phyloP scores from a whole-genome alignment of 441 rosid species.

The Raphanus hybrid region DNA sequence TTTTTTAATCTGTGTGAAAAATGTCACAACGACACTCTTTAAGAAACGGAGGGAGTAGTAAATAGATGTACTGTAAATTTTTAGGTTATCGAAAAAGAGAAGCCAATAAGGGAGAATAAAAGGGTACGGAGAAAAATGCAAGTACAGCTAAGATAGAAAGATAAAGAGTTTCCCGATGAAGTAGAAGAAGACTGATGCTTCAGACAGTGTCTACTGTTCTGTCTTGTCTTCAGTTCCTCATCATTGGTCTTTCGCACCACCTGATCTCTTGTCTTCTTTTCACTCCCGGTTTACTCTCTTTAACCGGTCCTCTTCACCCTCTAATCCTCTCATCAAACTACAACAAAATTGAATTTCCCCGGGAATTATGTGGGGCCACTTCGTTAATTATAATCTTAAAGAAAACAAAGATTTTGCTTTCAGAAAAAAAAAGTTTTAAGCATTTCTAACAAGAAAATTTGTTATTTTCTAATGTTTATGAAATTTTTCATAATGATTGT shows the following conservation, averaged over 20 bases:
- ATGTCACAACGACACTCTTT: too few relatives aligned
- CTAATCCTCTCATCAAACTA: neutral
- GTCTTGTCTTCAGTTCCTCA: constrained; percentile 37
- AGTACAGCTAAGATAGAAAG: constrained; percentile 42
- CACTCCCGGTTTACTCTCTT: constrained; percentile 32
- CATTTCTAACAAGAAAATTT: neutral
- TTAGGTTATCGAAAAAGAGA: neutral
- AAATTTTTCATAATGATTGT: too few relatives aligned
- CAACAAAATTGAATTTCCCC: constrained; percentile 14
- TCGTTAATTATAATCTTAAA: constrained; percentile 13
- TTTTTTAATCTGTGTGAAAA: too few relatives aligned
- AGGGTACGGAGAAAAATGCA: constrained; percentile 47
- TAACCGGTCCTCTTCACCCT: constrained; percentile 24
- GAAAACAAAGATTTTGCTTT: neutral
- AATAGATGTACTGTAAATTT: neutral
- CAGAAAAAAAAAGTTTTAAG: constrained; percentile 2
- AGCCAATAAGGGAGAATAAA: constrained; percentile 37
- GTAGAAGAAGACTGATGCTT: constrained; percentile 15
- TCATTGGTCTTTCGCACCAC: constrained; percentile 48
- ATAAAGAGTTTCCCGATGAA: constrained; percentile 41
- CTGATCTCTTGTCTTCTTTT: constrained; percentile 40
- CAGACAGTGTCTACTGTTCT: constrained; percentile 37
- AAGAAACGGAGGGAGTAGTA: neutral
- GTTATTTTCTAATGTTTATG: too few relatives aligned
- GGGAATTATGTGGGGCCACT: neutral